Evolutionary conservation across 163 green algal genomes (phyloP).

Genomic region (Volvox carteri): DNA sequence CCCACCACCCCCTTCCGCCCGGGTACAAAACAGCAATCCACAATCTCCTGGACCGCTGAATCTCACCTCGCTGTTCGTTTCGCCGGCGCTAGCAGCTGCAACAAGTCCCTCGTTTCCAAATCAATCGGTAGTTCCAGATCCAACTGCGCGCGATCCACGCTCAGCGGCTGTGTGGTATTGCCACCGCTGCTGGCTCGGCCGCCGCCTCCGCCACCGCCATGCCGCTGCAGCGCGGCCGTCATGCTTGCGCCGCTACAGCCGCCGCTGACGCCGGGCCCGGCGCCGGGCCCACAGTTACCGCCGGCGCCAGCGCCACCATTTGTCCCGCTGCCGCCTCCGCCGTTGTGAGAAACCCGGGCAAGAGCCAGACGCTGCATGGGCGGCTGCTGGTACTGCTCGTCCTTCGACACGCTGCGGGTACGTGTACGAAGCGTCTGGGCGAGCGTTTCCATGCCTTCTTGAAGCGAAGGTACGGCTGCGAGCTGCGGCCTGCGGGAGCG

Average conservation of each 20-base stretch:
- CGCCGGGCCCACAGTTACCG: neutral
- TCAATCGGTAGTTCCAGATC: constrained; percentile 43
- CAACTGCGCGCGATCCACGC: constrained; percentile 21
- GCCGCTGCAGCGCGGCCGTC: neutral
- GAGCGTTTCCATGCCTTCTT: constrained; percentile 31
- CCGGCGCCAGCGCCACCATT: neutral
- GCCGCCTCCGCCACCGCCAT: neutral
- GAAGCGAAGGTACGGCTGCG: neutral
- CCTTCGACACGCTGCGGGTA: constrained; percentile 4
- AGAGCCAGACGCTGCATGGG: neutral
- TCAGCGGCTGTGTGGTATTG: neutral
- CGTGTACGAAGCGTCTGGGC: constrained; percentile 34
- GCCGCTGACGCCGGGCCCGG: neutral
- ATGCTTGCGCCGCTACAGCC: neutral
- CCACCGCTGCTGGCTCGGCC: neutral
- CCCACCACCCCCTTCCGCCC: neutral
- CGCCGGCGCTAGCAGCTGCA: constrained; percentile 42
- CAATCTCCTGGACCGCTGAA: neutral
- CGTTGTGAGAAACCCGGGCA: neutral
- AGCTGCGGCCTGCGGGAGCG: constrained; percentile 28
- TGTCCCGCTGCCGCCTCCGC: no score
- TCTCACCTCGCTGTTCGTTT: constrained; percentile 37
- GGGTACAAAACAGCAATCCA: neutral
- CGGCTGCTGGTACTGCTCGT: neutral
- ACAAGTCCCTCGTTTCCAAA: constrained; percentile 38